Evolutionary conservation across 2,329 filamentous ascomycete genomes (phyloP).

Genomic region (Cadophora luteo-olivacea): DNA sequence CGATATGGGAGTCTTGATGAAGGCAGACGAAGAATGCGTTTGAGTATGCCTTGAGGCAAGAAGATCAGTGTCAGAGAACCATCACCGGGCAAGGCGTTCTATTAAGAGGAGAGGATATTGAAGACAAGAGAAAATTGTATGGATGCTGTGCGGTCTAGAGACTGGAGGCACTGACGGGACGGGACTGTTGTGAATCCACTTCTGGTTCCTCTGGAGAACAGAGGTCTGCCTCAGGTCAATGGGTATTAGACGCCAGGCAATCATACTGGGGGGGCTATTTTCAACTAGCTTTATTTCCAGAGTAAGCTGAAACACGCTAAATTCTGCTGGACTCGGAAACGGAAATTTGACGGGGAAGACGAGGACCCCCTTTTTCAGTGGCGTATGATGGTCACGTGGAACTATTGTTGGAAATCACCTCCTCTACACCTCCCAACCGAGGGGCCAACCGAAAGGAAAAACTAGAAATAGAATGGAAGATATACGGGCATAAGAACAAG

Average conservation of each 20-base stretch:
- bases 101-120: conserved; percentile 5
- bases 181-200: conserved; percentile 10
- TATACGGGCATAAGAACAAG: neutral
- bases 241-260: neutral
- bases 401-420: neutral
- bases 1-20: conserved; percentile 4
- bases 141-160: neutral
- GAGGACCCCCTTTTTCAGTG: neutral
- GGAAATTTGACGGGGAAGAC: conserved; percentile 6
- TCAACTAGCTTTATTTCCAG: neutral
- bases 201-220: neutral
- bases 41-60: conserved; percentile 23
- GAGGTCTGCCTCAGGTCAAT: neutral
- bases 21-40: conserved; percentile 1
- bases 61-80: conserved; percentile 21
- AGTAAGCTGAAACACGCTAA: conserved; percentile 11
- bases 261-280: neutral
- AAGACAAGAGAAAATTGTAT: conserved; percentile 15
- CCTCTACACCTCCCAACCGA: neutral
- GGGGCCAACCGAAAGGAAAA: no score
- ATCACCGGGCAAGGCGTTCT: conserved; percentile 11
- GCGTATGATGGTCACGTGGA: neutral
- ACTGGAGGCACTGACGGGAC: neutral
- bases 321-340: conserved; percentile 4
- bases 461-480: conserved; percentile 11